Conservation (phyloP, 768 basidiomycete species). For the Lanmaoa rubissima region DNA sequence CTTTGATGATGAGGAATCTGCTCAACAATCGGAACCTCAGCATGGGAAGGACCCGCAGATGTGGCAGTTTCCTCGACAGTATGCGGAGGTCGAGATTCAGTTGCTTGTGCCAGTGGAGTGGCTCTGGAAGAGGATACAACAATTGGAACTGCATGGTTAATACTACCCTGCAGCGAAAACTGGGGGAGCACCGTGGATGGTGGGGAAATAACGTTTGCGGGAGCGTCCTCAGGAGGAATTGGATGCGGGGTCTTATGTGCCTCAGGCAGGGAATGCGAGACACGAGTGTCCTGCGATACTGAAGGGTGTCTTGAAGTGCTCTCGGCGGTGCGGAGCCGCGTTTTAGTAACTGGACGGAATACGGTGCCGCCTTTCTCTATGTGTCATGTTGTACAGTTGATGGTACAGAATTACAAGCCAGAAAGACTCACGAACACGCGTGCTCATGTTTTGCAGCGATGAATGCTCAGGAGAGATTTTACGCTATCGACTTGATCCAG, state of each 20-base stretch:
- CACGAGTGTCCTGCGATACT: constrained; percentile 12
- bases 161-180: constrained; percentile 5
- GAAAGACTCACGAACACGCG: constrained; percentile 58
- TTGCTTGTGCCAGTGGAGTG: constrained; percentile 1
- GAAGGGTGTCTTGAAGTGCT: constrained; percentile 16
- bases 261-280: constrained; percentile 11
- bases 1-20: constrained; percentile 10
- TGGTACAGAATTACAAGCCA: neutral
- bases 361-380: constrained; percentile 70
- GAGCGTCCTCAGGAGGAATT: neutral
- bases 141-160: constrained; percentile 9
- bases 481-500: neutral
- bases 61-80: neutral
- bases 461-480: constrained; percentile 1
- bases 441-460: constrained; percentile 36
- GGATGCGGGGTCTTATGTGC: neutral
- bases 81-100: neutral
- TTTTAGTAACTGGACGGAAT: constrained; percentile 65
- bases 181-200: neutral
- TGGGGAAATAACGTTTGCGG: neutral
- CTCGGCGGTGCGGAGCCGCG: constrained; percentile 44
- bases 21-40: constrained; percentile 14
- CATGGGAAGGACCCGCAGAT: constrained; percentile 10
- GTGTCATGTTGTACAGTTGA: neutral
- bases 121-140: constrained; percentile 19